A percentile compares a stretch with the other conserved stretches of the same genome.
Evolutionary conservation across 192 early-diverging fungal species (phyloP).

Genomic region (Entomortierella beljakovae): DNA sequence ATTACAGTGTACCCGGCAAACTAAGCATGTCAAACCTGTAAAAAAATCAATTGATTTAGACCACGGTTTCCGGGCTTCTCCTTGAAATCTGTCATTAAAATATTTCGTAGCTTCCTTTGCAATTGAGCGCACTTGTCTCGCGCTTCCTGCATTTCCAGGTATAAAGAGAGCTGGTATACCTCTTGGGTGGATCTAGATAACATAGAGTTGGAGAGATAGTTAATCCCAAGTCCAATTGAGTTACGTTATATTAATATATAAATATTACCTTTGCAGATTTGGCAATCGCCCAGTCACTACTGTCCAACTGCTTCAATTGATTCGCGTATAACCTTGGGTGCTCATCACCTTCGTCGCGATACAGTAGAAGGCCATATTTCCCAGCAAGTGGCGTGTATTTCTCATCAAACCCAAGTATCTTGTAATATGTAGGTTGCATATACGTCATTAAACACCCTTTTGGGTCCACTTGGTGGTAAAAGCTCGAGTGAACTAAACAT

Average conservation of each 20-base stretch:
- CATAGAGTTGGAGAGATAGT: not conserved
- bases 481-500: constrained; percentile 71
- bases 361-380: constrained; percentile 84
- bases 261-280: constrained; percentile 27
- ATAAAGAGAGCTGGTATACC: constrained; percentile 93
- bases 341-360: constrained; percentile 70
- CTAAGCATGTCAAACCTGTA: constrained; percentile 65
- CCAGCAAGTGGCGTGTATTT: constrained; percentile 69
- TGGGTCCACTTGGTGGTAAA: constrained; percentile 70
- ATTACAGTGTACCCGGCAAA: too few species aligned
- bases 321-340: constrained; percentile 26
- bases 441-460: constrained; percentile 64
- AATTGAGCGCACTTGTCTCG: constrained; percentile 89
- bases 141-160: constrained; percentile 94
- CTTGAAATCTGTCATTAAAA: constrained; percentile 59
- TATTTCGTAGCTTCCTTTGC: constrained; percentile 76
- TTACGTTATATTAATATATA: too few species aligned
- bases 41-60: constrained; percentile 65
- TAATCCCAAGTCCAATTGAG: not conserved
- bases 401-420: constrained; percentile 61
- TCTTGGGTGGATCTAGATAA: constrained; percentile 54
- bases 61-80: constrained; percentile 24
- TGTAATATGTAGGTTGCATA: constrained; percentile 66
- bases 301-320: constrained; percentile 10
- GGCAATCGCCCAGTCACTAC: constrained; percentile 15